phyloP scores from a whole-genome alignment of 2,329 filamentous ascomycete species.

The Penicillium sp. region DNA sequence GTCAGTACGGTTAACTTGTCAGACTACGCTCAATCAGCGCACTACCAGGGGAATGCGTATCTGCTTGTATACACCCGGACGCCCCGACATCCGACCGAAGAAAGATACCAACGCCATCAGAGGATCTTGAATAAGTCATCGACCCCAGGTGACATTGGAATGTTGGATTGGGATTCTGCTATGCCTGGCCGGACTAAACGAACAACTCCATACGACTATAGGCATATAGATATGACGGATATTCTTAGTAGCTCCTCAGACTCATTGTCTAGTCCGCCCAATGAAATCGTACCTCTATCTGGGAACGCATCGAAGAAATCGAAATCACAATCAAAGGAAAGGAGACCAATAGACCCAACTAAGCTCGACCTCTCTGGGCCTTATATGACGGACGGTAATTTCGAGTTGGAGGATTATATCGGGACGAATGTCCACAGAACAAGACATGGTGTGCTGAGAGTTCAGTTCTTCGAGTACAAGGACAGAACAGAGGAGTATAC shows the following conservation, averaged over 20 bases:
- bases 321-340: no score
- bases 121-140: no score
- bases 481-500: not conserved
- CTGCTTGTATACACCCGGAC: conserved; percentile 28
- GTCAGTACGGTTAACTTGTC: not conserved
- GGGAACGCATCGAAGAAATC: no score
- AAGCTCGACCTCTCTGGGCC: not conserved
- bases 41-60: conserved; percentile 10
- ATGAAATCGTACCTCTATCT: no score
- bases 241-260: no score
- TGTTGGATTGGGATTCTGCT: no score
- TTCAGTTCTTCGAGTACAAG: not conserved
- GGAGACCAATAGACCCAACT: not conserved
- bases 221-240: no score
- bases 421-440: not conserved
- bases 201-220: no score
- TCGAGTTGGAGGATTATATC: not conserved
- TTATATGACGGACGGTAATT: not conserved
- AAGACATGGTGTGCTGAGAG: not conserved
- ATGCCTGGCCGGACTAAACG: no score
- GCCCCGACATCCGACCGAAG: not conserved
- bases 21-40: not conserved
- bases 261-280: no score
- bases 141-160: no score
- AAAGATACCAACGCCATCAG: not conserved